A percentile compares a stretch with the other conserved stretches of the same genome.
Evolutionary conservation across 2,329 filamentous ascomycete species (phyloP).

Genomic region (Colletotrichum siamense): DNA sequence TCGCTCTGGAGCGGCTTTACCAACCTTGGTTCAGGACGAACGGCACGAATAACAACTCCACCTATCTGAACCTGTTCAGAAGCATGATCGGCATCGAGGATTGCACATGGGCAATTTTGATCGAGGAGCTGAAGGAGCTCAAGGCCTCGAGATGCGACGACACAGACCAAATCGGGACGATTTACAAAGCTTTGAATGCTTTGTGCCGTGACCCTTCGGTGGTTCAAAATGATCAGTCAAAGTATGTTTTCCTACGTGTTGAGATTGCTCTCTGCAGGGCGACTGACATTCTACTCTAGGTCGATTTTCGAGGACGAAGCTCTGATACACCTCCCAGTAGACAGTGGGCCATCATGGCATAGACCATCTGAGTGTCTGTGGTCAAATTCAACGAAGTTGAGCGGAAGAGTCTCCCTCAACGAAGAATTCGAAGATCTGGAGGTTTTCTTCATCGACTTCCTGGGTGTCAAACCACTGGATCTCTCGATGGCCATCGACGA

Average conservation of each 20-base stretch:
- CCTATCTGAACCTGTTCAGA: background rate
- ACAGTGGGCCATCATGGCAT: background rate
- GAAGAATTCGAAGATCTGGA: background rate
- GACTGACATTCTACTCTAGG: background rate
- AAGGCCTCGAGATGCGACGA: background rate
- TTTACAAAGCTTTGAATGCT: background rate
- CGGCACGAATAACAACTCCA: background rate
- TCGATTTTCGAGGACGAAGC: background rate
- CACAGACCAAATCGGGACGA: background rate
- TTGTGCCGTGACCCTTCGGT: too few relatives aligned
- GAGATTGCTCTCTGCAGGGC: too few relatives aligned
- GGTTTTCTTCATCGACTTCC: background rate
- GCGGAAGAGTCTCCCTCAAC: background rate
- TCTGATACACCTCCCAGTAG: background rate
- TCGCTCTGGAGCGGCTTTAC: slow-evolving; percentile 3
- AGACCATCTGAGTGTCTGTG: background rate
- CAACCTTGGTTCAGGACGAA: background rate
- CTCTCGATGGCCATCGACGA: background rate
- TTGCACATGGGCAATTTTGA: background rate
- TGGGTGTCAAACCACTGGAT: background rate
- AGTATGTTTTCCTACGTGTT: too few relatives aligned
- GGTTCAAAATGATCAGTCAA: background rate
- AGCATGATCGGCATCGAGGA: background rate
- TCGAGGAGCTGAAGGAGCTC: background rate
- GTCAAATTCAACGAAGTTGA: background rate